These are phyloP conservation scores for Artemisia princeps DNA, from an alignment of 140 eudicot genomes.

Conservation along the genomic window DNA sequence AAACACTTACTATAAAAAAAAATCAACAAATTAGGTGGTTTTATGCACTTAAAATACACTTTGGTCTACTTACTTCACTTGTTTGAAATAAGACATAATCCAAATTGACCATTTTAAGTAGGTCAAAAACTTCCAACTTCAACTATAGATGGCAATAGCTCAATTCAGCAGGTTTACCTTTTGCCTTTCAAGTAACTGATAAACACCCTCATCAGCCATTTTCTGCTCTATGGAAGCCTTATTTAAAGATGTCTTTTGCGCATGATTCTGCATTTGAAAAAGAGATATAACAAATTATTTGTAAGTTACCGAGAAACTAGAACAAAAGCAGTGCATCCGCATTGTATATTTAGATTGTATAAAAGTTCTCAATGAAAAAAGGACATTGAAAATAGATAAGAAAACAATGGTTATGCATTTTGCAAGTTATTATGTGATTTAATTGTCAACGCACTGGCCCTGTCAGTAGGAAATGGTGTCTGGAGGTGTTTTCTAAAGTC, in stretches of 20 bases:
- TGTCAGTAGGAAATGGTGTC: too few relatives aligned
- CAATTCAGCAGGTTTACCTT: constrained; percentile 34
- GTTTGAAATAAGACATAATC: neutral
- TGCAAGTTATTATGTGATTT: too few relatives aligned
- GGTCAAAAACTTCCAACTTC: neutral
- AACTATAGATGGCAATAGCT: neutral
- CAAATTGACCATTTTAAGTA: neutral
- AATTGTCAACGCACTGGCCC: too few relatives aligned
- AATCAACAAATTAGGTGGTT: too few relatives aligned
- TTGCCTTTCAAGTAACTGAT: constrained; percentile 60
- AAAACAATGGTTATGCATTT: too few relatives aligned
- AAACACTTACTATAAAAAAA: too few relatives aligned
- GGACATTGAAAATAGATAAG: too few relatives aligned
- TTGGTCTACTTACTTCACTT: too few relatives aligned
- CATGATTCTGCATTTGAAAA: constrained; percentile 37
- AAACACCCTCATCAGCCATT: constrained; percentile 54
- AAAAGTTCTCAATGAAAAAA: too few relatives aligned
- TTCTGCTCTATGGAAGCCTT: constrained; percentile 66
- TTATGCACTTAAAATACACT: too few relatives aligned
- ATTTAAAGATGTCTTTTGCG: constrained; percentile 46
- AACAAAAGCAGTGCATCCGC: too few relatives aligned
- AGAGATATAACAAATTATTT: constrained; percentile 2
- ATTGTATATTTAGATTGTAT: too few relatives aligned
- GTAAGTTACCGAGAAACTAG: neutral
- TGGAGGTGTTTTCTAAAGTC: neutral